A percentile compares a stretch with the other conserved stretches of the same genome.
Evolutionary conservation across 2,329 filamentous ascomycete genomes (phyloP).

Genomic region (Xylariaceae sp.): DNA sequence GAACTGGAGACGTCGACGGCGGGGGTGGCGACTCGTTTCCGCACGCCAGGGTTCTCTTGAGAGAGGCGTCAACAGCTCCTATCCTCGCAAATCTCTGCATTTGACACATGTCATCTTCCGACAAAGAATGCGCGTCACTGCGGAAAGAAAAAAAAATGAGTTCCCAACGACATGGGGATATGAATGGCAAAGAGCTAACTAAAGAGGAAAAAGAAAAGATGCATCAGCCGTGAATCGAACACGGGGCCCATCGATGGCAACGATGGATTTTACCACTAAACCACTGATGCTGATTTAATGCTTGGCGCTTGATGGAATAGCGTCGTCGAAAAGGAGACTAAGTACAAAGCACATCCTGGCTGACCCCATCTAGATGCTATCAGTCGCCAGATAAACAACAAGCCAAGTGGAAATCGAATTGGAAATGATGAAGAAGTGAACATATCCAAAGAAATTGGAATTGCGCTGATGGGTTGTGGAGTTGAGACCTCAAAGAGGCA

Average conservation of each 20-base stretch:
- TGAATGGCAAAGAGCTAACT: background rate
- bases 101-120: background rate
- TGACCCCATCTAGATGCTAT: background rate
- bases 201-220: slow-evolving; percentile 8
- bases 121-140: background rate
- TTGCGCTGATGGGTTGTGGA: background rate
- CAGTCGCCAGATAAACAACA: background rate
- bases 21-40: background rate
- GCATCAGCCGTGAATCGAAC: slow-evolving; percentile 41
- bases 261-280: slow-evolving; percentile 47
- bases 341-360: background rate
- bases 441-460: background rate
- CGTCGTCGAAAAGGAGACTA: background rate
- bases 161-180: too few species aligned
- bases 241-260: slow-evolving; percentile 47
- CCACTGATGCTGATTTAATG: slow-evolving; percentile 22
- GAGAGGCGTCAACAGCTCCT: background rate
- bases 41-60: background rate
- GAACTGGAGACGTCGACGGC: background rate
- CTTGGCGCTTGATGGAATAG: background rate
- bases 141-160: background rate
- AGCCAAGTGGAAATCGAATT: too few species aligned
- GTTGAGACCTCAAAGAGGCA: background rate
- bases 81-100: too few species aligned
- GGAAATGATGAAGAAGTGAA: too few species aligned